Conservation (phyloP, 192 early-diverging fungal species). For the Funneliformis mosseae region DNA sequence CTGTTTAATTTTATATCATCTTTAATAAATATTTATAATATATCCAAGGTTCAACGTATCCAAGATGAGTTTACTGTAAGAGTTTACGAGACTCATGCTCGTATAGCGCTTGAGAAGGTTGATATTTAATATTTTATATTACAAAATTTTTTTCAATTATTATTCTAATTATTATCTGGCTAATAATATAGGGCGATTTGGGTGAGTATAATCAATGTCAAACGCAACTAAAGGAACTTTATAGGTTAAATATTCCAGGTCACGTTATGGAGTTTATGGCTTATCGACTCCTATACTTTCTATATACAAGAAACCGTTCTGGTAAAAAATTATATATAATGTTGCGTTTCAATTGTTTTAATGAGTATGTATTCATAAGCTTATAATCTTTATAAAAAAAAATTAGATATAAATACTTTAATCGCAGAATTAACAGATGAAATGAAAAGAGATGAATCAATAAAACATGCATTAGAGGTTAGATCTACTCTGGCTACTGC, state of each 20-base stretch:
- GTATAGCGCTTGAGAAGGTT: conserved; percentile 94
- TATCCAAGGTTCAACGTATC: conserved; percentile 80
- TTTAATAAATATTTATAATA: not conserved
- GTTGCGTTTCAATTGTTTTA: too few relatives aligned
- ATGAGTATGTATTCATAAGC: not conserved
- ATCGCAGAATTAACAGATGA: conserved; percentile 69
- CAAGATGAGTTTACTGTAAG: conserved; percentile 90
- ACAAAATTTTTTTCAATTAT: too few relatives aligned
- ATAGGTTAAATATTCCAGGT: conserved; percentile 70
- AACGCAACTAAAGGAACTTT: conserved; percentile 90
- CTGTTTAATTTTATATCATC: conserved; percentile 3
- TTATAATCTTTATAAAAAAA: not conserved
- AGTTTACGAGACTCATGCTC: conserved; percentile 94
- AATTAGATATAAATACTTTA: conserved; percentile 81
- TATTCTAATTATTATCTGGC: not conserved
- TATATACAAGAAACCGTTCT: conserved; percentile 84
- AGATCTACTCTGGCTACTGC: conserved; percentile 76
- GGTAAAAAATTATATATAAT: too few relatives aligned
- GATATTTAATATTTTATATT: not conserved
- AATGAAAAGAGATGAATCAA: conserved; percentile 63
- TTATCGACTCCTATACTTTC: conserved; percentile 89
- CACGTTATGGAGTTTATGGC: conserved; percentile 88
- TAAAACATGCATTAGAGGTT: conserved; percentile 84
- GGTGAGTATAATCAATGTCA: conserved; percentile 99
- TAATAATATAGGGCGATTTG: conserved; percentile 70